A percentile compares a stretch with the other conserved stretches of the same genome.
Evolutionary conservation across 768 basidiomycete species (phyloP).

Genomic region (Hemileccinum rubropunctum): DNA sequence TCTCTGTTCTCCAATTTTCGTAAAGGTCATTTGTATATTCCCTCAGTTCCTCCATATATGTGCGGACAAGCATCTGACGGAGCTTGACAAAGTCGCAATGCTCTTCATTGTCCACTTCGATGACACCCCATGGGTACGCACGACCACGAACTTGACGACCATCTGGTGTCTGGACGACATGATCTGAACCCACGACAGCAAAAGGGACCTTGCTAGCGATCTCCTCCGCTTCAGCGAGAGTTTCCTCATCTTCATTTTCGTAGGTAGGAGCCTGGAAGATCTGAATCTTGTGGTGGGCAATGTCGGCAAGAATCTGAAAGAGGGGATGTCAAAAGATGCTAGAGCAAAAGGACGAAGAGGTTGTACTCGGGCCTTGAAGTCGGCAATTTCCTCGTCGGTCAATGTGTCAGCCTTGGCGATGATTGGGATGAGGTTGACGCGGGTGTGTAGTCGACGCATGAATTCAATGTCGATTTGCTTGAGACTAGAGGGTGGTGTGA

Average conservation of each 20-base stretch:
- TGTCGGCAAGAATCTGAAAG: slow-evolving; percentile 83
- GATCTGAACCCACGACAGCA: slow-evolving; percentile 94
- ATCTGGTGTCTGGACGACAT: slow-evolving; percentile 75
- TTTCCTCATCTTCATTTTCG: slow-evolving; percentile 98
- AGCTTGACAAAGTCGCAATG: slow-evolving; percentile 99
- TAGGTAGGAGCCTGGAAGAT: slow-evolving; percentile 98
- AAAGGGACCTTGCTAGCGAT: slow-evolving; percentile 98
- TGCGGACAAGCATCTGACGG: slow-evolving; percentile 97
- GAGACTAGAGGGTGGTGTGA: slow-evolving; percentile 49
- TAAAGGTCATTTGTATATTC: slow-evolving; percentile 98
- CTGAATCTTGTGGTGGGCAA: slow-evolving; percentile 91
- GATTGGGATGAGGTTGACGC: slow-evolving; percentile 97
- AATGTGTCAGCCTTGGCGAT: slow-evolving; percentile 98
- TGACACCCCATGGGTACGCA: slow-evolving; percentile 96
- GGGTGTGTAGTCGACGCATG: slow-evolving; percentile 95
- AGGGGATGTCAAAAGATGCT: not conserved
- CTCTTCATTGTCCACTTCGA: slow-evolving; percentile 98
- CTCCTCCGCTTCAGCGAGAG: slow-evolving; percentile 94
- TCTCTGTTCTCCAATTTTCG: slow-evolving; percentile 98
- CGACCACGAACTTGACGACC: slow-evolving; percentile 94
- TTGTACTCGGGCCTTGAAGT: slow-evolving; percentile 89
- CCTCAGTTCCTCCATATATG: slow-evolving; percentile 98
- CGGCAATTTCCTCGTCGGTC: slow-evolving; percentile 91
- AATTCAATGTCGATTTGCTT: slow-evolving; percentile 99
- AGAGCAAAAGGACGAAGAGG: not conserved